phyloP scores from a whole-genome alignment of 202 grass and related monocot species.

The Schoenoplectus tabernaemontani region DNA sequence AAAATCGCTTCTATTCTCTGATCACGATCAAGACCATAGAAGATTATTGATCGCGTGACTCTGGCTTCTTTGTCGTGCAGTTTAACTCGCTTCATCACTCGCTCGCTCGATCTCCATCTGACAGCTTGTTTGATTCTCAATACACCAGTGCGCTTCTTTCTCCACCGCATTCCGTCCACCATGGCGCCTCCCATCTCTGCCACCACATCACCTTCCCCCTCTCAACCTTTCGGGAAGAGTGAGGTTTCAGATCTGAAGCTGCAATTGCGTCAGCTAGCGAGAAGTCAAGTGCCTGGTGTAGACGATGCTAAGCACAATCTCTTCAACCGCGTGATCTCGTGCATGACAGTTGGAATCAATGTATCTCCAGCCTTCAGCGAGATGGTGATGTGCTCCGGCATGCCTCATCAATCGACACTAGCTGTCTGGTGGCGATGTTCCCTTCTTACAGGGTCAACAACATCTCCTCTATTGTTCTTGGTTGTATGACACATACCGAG shows the following conservation, averaged over 20 bases:
- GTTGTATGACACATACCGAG: too few relatives aligned
- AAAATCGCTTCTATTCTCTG: too few relatives aligned
- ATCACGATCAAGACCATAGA: too few relatives aligned
- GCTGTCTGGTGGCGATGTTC: too few relatives aligned
- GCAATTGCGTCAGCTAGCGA: constrained; percentile 79
- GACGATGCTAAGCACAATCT: constrained; percentile 76
- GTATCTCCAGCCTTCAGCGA: constrained; percentile 91
- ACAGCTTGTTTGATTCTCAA: too few relatives aligned
- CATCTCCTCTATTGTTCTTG: too few relatives aligned
- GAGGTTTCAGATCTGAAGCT: constrained; percentile 98
- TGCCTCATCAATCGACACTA: too few relatives aligned
- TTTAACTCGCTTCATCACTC: too few relatives aligned
- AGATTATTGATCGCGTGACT: too few relatives aligned
- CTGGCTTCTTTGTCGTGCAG: too few relatives aligned
- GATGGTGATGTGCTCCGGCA: constrained; percentile 99
- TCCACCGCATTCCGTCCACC: constrained; percentile 13
- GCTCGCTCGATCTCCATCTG: too few relatives aligned
- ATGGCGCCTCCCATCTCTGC: constrained; percentile 67
- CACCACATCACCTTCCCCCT: constrained; percentile 75
- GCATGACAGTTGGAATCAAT: constrained; percentile 98
- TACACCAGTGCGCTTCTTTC: background rate
- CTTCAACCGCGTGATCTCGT: constrained; percentile 99
- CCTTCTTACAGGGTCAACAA: too few relatives aligned
- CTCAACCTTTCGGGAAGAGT: constrained; percentile 92
- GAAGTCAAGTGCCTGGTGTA: constrained; percentile 60